Base-by-base conservation (phyloP, 106 monocot genomes). In the Acorus gramineus region DNA sequence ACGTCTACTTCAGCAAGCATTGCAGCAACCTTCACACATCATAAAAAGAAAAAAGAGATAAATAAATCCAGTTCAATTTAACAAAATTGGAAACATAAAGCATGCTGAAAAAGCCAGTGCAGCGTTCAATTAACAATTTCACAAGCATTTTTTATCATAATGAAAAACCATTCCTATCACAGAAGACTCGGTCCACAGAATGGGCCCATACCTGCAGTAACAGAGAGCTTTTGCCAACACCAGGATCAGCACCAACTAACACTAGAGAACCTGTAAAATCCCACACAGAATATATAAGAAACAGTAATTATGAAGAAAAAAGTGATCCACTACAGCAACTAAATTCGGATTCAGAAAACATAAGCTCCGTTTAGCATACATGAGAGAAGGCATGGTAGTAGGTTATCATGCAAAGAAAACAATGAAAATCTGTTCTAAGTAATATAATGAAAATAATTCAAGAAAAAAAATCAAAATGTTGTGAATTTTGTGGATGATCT, bases 171-270 rank as follows among this genome's bases (percentile, higher is more conserved):
- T 28, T 28, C 28, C 28, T 43, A 28, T 43, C 4, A 52, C 8
- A 57, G 12, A 3, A 62, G 50, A 42, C 44, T 42, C n/a, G 13
- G 6, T 46, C 11, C 59, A 68, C 14, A 14, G 44, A 47, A 49
- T 43, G 47, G 54, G 57, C 6, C 6, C 8, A 56, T 82, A 92
- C 98, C 98, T 98, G 91, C 46, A 98, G 80, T 49, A 98, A 65
- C 63, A 98, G 71, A 46, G 98, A 88, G 52, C 98, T 92, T 78
- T 98, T 98, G 9, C 98, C 98, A 79, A 98, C 81, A 71, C 98
- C 98, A 68, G 98, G 98, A 70, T 98, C 98, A 70, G 91, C 98
- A 73, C 98, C 98, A 73, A 98, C 65, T 79, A 98, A 81, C 69
- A 92, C 66, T 71, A 98, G 80, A 5, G 92, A 98, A 42, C 98